Evolutionary conservation across 1,284 basidiomycete genomes (phyloP).

Genomic region (Puccinia hordei): DNA sequence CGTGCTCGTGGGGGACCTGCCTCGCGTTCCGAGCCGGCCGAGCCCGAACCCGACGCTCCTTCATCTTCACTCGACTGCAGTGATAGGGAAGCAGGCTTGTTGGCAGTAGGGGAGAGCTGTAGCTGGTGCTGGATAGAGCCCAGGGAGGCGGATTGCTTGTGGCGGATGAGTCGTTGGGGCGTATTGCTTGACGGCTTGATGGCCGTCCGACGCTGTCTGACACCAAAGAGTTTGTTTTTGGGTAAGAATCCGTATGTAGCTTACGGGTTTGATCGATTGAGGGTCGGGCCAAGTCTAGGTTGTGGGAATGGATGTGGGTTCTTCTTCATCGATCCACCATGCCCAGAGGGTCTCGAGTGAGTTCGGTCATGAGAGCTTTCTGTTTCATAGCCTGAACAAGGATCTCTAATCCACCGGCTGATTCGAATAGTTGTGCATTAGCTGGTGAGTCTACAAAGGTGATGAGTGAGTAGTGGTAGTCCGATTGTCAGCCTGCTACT

Average conservation of each 20-base stretch:
- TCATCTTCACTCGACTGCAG: conserved; percentile 8
- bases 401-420: conserved; percentile 41
- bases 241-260: too few species aligned
- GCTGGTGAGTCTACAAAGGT: conserved; percentile 27
- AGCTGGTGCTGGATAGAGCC: conserved; percentile 32
- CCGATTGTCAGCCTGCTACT: too few species aligned
- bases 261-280: too few species aligned
- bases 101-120: neutral
- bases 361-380: conserved; percentile 21
- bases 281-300: too few species aligned
- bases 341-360: conserved; percentile 47
- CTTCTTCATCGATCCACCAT: conserved; percentile 48
- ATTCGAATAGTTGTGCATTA: conserved; percentile 45
- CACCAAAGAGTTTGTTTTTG: conserved; percentile 3
- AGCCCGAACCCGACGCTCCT: too few species aligned
- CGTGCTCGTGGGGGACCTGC: too few species aligned
- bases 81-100: neutral
- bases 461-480: conserved; percentile 26
- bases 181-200: conserved; percentile 11
- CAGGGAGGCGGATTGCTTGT: conserved; percentile 46
- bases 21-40: neutral
- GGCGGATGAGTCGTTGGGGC: conserved; percentile 38
- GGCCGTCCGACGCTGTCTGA: neutral
- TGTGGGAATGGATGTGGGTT: neutral
- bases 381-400: conserved; percentile 49